Percentiles rank a stretch among this genome's conserved stretches.
These are phyloP conservation scores for Cercospora sojina DNA, from an alignment of 2,329 filamentous ascomycete species.

Conservation along the genomic window DNA sequence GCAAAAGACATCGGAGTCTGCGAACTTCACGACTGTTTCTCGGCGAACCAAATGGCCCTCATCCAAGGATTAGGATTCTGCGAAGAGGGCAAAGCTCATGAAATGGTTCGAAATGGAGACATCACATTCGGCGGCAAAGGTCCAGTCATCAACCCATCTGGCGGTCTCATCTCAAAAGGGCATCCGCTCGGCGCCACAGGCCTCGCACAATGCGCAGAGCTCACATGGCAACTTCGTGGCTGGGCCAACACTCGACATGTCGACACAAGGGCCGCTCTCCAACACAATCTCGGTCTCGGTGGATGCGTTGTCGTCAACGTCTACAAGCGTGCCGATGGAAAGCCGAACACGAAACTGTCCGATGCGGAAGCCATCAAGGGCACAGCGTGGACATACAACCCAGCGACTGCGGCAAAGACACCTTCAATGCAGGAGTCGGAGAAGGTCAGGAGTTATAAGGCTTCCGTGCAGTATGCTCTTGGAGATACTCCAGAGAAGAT, in stretches of 20 bases:
- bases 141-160: constrained; percentile 86
- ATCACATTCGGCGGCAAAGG: constrained; percentile 84
- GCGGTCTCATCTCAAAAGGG: constrained; percentile 92
- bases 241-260: constrained; percentile 85
- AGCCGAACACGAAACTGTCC: constrained; percentile 59
- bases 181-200: constrained; percentile 92
- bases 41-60: constrained; percentile 86
- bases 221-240: constrained; percentile 91
- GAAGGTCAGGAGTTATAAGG: constrained; percentile 67
- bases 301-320: constrained; percentile 89
- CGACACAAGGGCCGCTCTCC: constrained; percentile 68
- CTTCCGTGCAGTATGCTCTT: constrained; percentile 68
- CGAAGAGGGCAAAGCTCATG: constrained; percentile 80
- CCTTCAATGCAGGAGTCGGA: constrained; percentile 77
- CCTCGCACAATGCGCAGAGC: constrained; percentile 91
- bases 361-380: constrained; percentile 63
- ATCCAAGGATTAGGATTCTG: constrained; percentile 81
- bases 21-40: constrained; percentile 97
- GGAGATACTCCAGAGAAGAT: constrained; percentile 73
- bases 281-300: constrained; percentile 91
- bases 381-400: constrained; percentile 82
- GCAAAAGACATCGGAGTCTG: constrained; percentile 74
- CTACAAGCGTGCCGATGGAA: constrained; percentile 79
- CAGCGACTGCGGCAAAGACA: constrained; percentile 82
- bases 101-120: constrained; percentile 80